Evolutionary conservation across 805 yeast species (phyloP).

Genomic region (Hagleromyces aurorensis): DNA sequence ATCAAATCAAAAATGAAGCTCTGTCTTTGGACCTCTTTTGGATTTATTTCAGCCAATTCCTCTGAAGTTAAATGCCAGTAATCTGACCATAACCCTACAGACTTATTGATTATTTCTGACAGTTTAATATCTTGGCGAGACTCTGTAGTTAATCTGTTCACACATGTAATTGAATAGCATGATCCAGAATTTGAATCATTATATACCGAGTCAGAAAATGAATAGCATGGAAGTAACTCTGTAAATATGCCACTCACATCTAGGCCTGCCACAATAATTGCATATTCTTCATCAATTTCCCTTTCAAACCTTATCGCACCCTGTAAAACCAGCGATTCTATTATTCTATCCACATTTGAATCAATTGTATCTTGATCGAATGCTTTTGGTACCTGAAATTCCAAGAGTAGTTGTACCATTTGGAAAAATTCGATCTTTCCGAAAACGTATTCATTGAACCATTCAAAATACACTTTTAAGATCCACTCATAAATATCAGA

Average conservation of each 20-base stretch:
- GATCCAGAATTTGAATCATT: slow-evolving; percentile 38
- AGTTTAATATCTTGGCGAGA: slow-evolving; percentile 21
- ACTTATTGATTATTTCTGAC: slow-evolving; percentile 31
- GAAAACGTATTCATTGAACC: slow-evolving; percentile 48
- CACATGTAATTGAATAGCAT: slow-evolving; percentile 38
- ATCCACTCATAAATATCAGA: slow-evolving; percentile 50
- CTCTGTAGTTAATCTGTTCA: slow-evolving; percentile 10
- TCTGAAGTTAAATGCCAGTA: slow-evolving; percentile 56
- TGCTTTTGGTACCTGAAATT: slow-evolving; percentile 41
- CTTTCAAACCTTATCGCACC: slow-evolving; percentile 38
- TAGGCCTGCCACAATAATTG: slow-evolving; percentile 31
- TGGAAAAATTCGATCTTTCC: slow-evolving; percentile 45
- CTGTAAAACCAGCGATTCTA: slow-evolving; percentile 35
- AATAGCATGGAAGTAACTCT: slow-evolving; percentile 30
- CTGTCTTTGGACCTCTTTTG: slow-evolving; percentile 53
- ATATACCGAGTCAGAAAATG: slow-evolving; percentile 29
- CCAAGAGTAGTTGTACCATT: slow-evolving; percentile 43
- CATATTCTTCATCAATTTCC: slow-evolving; percentile 25
- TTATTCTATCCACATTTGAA: slow-evolving; percentile 41
- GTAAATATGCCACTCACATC: slow-evolving; percentile 32
- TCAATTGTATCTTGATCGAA: slow-evolving; percentile 44
- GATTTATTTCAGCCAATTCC: slow-evolving; percentile 44
- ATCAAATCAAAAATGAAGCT: slow-evolving; percentile 70
- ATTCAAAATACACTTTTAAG: slow-evolving; percentile 36
- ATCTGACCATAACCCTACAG: slow-evolving; percentile 51